phyloP scores from a whole-genome alignment of 495 filamentous ascomycete species.

The Tuber microsphaerosporum region DNA sequence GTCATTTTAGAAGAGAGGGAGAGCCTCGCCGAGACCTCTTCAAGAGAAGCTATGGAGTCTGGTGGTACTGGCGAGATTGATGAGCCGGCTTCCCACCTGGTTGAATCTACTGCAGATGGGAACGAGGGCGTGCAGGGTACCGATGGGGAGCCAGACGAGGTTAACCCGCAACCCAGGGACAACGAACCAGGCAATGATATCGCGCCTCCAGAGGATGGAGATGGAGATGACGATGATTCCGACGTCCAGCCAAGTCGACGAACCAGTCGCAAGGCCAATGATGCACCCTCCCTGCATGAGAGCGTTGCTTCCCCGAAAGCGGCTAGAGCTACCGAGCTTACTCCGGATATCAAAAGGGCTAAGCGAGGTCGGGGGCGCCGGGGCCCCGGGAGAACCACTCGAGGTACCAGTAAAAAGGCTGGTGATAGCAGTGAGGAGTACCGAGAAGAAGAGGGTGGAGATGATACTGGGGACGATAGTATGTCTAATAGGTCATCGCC shows the following conservation, averaged over 20 bases:
- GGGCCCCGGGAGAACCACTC: background rate
- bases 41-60: background rate
- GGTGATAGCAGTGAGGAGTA: conserved; percentile 5
- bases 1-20: conserved; percentile 32
- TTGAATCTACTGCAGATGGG: background rate
- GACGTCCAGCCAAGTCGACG: background rate
- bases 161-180: background rate
- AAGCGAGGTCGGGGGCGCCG: background rate
- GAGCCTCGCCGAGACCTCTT: conserved; percentile 16
- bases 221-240: conserved; percentile 46
- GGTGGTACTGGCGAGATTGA: background rate
- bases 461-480: conserved; percentile 8
- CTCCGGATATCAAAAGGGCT: background rate
- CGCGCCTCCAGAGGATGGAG: conserved; percentile 52
- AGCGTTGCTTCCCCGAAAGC: background rate
- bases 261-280: background rate
- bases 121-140: background rate
- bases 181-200: conserved; percentile 47
- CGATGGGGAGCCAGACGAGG: background rate
- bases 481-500: conserved; percentile 8
- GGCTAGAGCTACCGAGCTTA: background rate
- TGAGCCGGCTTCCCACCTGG: background rate
- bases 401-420: background rate
- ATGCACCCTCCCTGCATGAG: background rate
- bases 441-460: background rate